Evolutionary conservation across 73 alveolate species (phyloP), one percentile per base, ranked within the genome.

Genomic region (Stentor roeselii): DNA sequence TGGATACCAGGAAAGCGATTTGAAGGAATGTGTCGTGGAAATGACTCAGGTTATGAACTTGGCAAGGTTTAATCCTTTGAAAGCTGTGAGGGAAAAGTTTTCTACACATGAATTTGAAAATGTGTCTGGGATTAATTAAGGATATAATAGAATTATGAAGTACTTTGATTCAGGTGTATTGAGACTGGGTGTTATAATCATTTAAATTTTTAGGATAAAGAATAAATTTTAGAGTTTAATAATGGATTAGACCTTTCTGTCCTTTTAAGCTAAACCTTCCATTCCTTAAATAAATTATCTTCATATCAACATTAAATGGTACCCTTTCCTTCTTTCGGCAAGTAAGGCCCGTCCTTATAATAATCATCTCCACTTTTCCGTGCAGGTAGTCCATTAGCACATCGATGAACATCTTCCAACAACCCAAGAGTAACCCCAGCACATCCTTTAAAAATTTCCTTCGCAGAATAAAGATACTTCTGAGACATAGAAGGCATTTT

Each of bases 331-430:
- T 34, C 80, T 67, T 67, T n/a, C 27, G 80, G 37, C 1, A 67
- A 11, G 11, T 67, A 21, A 21, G 80, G 37, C 37, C 37, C 80
- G 2, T 67, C 37, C 27, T 21, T 67, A 67, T 21, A 0, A 32
- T 67, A 67, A 67, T 75, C 75, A 34, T 75, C 74, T 0, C 96
- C 96, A 21, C 83, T 36, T 76, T 82, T 87, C 75, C 96, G 83
- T 2, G 93, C 86, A 42, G 90, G 85, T 14, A 86, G 59, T 32
- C 96, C 96, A 60, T 91, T 93, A 83, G 59, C 83, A 84, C 90
- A 87, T 42, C 92, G 87, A 59, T 88, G 92, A 27, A 91, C 15
- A 78, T 91, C 96, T 75, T 91, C 96, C 2, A 91, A 85, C 42
- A 91, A 59, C 41, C 96, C 96, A 34, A 91, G 31, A 76, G 88